Conservation (phyloP, 2,329 filamentous ascomycete species). For the Verticillium zaregamsianum region DNA sequence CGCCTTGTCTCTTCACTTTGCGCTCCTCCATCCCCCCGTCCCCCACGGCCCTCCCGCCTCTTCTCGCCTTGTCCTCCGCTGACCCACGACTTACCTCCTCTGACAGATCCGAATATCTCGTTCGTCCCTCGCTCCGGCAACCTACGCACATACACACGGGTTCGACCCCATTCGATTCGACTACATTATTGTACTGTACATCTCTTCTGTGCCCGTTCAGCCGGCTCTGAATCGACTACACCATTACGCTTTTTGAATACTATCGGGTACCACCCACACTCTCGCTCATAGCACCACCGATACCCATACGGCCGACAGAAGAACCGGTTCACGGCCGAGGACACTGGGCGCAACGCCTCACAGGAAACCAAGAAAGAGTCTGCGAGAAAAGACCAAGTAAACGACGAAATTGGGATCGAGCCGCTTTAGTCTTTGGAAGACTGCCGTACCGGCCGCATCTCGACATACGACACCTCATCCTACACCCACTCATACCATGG, state of each 20-base stretch:
- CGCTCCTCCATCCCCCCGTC: not conserved
- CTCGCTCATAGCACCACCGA: constrained; percentile 1
- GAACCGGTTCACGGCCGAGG: not conserved
- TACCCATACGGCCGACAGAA: not conserved
- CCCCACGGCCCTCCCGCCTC: not conserved
- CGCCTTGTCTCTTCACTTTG: too few species aligned
- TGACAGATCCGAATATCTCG: not conserved
- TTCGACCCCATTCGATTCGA: not conserved
- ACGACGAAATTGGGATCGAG: not conserved
- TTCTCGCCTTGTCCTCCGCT: not conserved
- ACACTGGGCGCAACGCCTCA: not conserved
- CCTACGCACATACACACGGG: not conserved
- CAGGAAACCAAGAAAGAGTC: constrained; percentile 11
- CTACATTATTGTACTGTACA: constrained; percentile 10
- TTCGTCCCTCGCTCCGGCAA: not conserved
- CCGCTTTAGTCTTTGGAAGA: not conserved
- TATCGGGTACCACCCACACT: constrained; percentile 6
- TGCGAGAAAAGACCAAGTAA: constrained; percentile 8
- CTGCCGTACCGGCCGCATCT: not conserved
- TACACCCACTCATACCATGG: constrained; percentile 21
- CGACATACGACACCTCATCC: not conserved
- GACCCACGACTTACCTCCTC: not conserved
- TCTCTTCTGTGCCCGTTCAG: constrained; percentile 35
- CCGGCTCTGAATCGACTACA: constrained; percentile 46
- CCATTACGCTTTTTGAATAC: not conserved